Evolutionary conservation across 2,329 filamentous ascomycete species (phyloP).

Genomic region (Colletotrichum eremochloae): DNA sequence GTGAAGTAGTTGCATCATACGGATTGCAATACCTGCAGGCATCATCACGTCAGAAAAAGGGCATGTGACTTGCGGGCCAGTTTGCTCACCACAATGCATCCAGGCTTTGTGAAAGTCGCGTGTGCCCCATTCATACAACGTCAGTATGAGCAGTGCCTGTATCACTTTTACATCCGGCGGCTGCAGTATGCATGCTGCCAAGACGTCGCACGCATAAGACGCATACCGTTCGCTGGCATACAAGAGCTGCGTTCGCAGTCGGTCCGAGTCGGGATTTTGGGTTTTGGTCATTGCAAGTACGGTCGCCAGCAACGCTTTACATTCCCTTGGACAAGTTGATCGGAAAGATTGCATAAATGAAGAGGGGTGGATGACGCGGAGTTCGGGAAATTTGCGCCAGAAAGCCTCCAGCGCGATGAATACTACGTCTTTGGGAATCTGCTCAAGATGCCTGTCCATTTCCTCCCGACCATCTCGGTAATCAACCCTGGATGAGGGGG

Average conservation of each 20-base stretch:
- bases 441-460: constrained; percentile 45
- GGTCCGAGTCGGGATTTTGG: constrained; percentile 50
- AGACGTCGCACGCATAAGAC: constrained; percentile 47
- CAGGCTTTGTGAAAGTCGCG: constrained; percentile 59
- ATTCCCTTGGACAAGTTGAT: constrained; percentile 44
- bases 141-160: constrained; percentile 56
- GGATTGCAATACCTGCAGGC: constrained; percentile 51
- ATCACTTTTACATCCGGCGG: constrained; percentile 52
- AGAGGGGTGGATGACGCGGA: constrained; percentile 52
- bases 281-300: constrained; percentile 49
- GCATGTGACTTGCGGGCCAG: neutral
- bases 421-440: constrained; percentile 46
- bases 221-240: constrained; percentile 52
- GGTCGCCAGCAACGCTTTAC: constrained; percentile 49
- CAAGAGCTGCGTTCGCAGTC: constrained; percentile 47
- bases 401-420: constrained; percentile 52
- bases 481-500: constrained; percentile 2
- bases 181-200: constrained; percentile 47
- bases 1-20: constrained; percentile 55
- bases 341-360: constrained; percentile 48
- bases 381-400: constrained; percentile 52
- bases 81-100: constrained; percentile 53
- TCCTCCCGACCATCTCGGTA: constrained; percentile 10
- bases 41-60: neutral
- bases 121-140: constrained; percentile 58